Evolutionary conservation across 768 basidiomycete species (phyloP).

Genomic region (Trichaptum fuscoviolaceum): DNA sequence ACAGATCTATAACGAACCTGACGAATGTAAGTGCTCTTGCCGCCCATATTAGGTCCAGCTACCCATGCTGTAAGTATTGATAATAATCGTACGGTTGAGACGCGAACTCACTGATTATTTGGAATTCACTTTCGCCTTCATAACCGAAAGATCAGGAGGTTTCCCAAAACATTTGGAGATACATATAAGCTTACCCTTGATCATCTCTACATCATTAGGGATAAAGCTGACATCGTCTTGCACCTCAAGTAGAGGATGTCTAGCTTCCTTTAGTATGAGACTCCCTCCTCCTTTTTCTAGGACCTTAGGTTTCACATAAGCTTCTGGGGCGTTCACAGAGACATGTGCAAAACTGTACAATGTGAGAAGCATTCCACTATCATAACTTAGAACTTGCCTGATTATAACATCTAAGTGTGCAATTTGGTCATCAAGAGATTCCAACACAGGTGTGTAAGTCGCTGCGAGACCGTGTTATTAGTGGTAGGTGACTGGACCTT

Average conservation of each 20-base stretch:
- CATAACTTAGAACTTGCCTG: constrained; percentile 45
- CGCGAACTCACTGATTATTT: constrained; percentile 73
- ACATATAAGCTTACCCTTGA: constrained; percentile 55
- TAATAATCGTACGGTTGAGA: constrained; percentile 1
- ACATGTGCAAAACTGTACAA: constrained; percentile 80
- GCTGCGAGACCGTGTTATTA: constrained; percentile 39
- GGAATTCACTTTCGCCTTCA: constrained; percentile 81
- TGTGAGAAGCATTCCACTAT: neutral
- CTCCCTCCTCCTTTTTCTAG: constrained; percentile 76
- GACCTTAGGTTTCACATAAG: constrained; percentile 84
- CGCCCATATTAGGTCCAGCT: constrained; percentile 99
- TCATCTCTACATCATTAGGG: constrained; percentile 92
- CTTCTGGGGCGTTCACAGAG: constrained; percentile 76
- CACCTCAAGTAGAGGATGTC: constrained; percentile 95
- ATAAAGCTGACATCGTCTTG: constrained; percentile 96
- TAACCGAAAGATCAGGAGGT: neutral
- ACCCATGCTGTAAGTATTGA: constrained; percentile 3
- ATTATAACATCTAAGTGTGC: constrained; percentile 90
- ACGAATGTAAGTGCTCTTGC: constrained; percentile 95
- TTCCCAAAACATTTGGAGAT: constrained; percentile 1
- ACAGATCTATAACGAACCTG: constrained; percentile 42
- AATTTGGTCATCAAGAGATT: constrained; percentile 74
- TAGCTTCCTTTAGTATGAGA: constrained; percentile 75
- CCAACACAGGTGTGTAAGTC: constrained; percentile 86
- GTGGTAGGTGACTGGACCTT: neutral